Percentiles rank a stretch among this genome's conserved stretches.
Conservation (phyloP, 2,329 filamentous ascomycete species). For the Dryadomyces sulphureus region DNA sequence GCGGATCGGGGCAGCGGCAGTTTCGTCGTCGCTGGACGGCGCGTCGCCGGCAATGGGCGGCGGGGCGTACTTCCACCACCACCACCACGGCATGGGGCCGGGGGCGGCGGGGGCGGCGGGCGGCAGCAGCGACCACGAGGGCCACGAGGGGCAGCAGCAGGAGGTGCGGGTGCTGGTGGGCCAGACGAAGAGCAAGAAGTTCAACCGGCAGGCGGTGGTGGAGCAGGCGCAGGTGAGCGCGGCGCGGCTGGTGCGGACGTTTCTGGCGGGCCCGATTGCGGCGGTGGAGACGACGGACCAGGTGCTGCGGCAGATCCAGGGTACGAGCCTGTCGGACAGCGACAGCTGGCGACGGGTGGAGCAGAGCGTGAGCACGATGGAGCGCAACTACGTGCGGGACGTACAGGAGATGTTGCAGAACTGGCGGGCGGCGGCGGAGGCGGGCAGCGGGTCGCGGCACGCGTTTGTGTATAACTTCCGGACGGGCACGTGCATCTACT, state of each 20-base stretch:
- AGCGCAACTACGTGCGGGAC: conserved; percentile 70
- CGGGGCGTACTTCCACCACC: neutral
- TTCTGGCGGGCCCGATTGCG: conserved; percentile 64
- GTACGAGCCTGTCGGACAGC: conserved; percentile 60
- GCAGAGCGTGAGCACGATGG: conserved; percentile 59
- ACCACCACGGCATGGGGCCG: neutral
- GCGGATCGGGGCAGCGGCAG: conserved; percentile 7
- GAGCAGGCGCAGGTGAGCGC: conserved; percentile 54
- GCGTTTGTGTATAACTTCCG: conserved; percentile 88
- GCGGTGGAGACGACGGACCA: conserved; percentile 82
- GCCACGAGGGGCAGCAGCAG: conserved; percentile 24
- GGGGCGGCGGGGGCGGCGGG: neutral
- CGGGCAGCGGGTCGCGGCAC: conserved; percentile 42
- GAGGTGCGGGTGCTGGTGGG: conserved; percentile 77
- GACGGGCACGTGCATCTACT: conserved; percentile 71
- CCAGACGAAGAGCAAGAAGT: conserved; percentile 78
- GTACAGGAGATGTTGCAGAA: conserved; percentile 60
- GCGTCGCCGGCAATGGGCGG: conserved; percentile 18
- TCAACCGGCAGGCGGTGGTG: conserved; percentile 73
- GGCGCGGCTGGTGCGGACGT: conserved; percentile 51
- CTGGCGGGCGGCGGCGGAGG: conserved; percentile 45
- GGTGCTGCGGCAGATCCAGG: conserved; percentile 60
- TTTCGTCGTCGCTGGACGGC: conserved; percentile 14
- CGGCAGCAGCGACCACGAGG: conserved; percentile 14
- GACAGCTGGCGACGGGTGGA: conserved; percentile 76